Base-by-base conservation (phyloP, 2,329 filamentous ascomycete species). In the Sphaerulina vaccinii region DNA sequence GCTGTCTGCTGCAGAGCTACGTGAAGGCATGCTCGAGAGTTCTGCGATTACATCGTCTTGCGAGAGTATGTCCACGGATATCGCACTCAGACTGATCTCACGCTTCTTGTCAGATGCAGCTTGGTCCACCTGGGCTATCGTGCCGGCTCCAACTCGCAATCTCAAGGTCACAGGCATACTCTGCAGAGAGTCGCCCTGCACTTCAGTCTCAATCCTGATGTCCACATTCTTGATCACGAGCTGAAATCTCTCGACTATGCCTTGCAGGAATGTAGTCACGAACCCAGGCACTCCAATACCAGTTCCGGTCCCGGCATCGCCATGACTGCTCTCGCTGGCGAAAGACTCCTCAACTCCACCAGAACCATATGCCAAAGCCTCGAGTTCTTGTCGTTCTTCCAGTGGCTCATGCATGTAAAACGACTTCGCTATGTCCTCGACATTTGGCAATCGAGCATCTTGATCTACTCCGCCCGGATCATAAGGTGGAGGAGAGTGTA, bases 341-440 rank as follows among this genome's bases (percentile, higher is more conserved):
- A 82, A 69, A 1, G 85, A 87, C 16, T 83, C 80, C 33, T 80
- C 79, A 35, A 87, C 68, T 52, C 84, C 80, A n/a, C 52, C 54
- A 16, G 35, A 37, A 50, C 83, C 78, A 1, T 82, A 79, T 16
- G 80, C 75, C 13, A 91, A 85, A 42, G 85, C 81, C 66, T 90
- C 85, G 19, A 92, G 74, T 63, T 85, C 80, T 52, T 75, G 77
- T 57, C 80, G 84, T 62, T 90, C 86, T 42, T 81, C 76, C 4
- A 74, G 73, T 10, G 86, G 82, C 64, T 90, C 84, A 1, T 85
- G 81, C 58, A 86, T 78, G n/a, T 92, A 74, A 65, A 92, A 92
- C 0, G 87, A 91, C 65, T 87, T 80, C 11, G 88, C 87, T 11
- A 93, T 75, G 58, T 90, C 85, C 51, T 83, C 81, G 1, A 86